phyloP scores from a whole-genome alignment of 768 basidiomycete genomes.

The Naganishia kalamii region DNA sequence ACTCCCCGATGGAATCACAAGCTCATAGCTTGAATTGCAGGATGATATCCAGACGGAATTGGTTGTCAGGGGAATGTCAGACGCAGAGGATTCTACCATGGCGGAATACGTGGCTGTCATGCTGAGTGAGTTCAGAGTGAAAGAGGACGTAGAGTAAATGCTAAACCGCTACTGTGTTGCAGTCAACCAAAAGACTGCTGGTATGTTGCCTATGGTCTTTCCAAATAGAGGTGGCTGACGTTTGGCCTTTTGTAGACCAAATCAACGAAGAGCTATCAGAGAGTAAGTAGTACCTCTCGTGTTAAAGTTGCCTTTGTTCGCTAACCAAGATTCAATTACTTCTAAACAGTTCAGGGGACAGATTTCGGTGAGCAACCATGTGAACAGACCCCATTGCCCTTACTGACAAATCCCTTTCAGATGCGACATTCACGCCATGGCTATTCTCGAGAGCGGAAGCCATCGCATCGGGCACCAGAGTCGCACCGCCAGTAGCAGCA shows the following conservation, averaged over 20 bases:
- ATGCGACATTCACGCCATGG: conserved; percentile 36
- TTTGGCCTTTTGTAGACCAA: conserved; percentile 22
- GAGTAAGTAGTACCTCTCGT: conserved; percentile 22
- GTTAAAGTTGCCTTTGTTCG: not conserved
- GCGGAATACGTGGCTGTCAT: conserved; percentile 46
- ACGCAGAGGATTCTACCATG: conserved; percentile 39
- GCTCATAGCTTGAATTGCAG: not conserved
- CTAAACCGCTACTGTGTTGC: not conserved
- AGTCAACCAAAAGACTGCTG: conserved; percentile 41
- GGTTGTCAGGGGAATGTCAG: conserved; percentile 1
- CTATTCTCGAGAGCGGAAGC: conserved; percentile 33
- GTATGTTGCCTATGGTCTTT: no score
- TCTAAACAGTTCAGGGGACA: conserved; percentile 9
- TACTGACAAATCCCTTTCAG: conserved; percentile 24
- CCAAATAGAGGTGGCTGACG: not conserved
- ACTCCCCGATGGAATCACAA: not conserved
- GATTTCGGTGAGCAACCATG: conserved; percentile 14
- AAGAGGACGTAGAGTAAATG: not conserved
- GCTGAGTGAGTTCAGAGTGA: conserved; percentile 32
- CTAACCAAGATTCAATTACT: not conserved
- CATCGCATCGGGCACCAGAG: conserved; percentile 1
- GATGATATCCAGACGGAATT: conserved; percentile 4
- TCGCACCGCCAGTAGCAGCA: not conserved
- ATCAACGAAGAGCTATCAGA: conserved; percentile 44
- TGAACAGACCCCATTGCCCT: conserved; percentile 18